phyloP scores from a whole-genome alignment of 257 asterid genomes.

The Echites panduratus region DNA sequence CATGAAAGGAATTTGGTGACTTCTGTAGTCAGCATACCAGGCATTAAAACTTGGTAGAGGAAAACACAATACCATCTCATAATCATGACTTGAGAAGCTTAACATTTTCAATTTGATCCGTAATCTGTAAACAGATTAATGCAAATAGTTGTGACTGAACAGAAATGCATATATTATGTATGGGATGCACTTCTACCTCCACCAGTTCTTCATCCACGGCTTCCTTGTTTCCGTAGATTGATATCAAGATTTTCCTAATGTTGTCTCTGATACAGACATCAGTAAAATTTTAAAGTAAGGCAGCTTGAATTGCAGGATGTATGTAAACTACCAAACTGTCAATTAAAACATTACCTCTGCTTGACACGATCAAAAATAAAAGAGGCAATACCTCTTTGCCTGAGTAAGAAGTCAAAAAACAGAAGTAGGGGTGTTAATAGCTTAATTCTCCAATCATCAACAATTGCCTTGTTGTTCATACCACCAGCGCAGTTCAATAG shows the following conservation, averaged over 20 bases:
- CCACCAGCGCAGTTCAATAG: constrained; percentile 91
- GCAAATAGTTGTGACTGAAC: neutral
- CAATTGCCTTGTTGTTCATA: constrained; percentile 96
- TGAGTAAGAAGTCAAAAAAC: constrained; percentile 77
- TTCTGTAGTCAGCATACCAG: neutral
- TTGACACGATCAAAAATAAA: constrained; percentile 54
- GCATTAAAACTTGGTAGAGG: neutral
- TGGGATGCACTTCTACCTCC: constrained; percentile 39
- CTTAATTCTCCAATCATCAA: constrained; percentile 95
- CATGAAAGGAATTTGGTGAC: neutral
- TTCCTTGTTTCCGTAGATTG: constrained; percentile 78
- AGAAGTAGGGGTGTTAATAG: constrained; percentile 65
- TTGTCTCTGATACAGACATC: constrained; percentile 45
- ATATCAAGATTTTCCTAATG: constrained; percentile 47
- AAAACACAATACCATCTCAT: neutral
- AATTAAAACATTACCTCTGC: constrained; percentile 35
- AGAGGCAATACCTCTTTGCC: constrained; percentile 60
- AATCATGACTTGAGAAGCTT: neutral
- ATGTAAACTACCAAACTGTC: neutral
- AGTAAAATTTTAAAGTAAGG: constrained; percentile 4
- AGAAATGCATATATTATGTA: neutral
- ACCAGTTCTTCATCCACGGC: constrained; percentile 82
- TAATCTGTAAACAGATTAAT: neutral
- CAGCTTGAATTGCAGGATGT: neutral
- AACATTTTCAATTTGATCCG: neutral